Evolutionary conservation across 2,329 filamentous ascomycete genomes (phyloP).

Genomic region (Blumeria graminis): DNA sequence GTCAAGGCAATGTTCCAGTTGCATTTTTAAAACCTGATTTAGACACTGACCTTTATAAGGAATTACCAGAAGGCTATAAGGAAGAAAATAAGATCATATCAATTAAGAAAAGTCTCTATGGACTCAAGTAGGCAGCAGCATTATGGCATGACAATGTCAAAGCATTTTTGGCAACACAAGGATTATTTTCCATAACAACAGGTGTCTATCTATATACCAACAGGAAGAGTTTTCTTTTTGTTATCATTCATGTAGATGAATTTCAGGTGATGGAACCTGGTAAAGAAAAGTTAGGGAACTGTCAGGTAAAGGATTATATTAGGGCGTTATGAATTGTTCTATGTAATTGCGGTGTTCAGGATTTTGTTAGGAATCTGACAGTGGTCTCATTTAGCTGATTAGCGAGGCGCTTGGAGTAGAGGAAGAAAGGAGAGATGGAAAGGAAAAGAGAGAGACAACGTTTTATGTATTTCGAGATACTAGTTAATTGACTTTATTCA

Average conservation of each 20-base stretch:
- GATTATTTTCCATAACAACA: background rate
- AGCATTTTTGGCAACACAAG: background rate
- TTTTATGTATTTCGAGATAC: no score
- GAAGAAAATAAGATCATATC: background rate
- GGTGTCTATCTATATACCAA: background rate
- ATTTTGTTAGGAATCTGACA: no score
- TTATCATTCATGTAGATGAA: background rate
- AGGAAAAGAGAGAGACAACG: no score
- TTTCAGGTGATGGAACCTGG: background rate
- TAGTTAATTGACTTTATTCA: no score
- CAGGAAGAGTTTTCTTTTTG: background rate
- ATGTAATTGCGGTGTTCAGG: no score
- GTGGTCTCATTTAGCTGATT: no score
- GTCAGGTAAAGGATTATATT: no score
- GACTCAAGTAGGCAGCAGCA: background rate
- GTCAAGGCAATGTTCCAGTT: background rate
- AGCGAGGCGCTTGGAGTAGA: no score
- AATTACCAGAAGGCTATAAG: background rate
- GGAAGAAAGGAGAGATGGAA: no score
- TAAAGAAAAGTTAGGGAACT: background rate
- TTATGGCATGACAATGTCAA: background rate
- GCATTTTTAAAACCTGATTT: background rate
- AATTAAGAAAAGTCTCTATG: background rate
- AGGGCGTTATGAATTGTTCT: no score
- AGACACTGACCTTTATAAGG: background rate